Conservation (phyloP, 2,329 filamentous ascomycete genomes). For the Westerdykella aurantiaca region DNA sequence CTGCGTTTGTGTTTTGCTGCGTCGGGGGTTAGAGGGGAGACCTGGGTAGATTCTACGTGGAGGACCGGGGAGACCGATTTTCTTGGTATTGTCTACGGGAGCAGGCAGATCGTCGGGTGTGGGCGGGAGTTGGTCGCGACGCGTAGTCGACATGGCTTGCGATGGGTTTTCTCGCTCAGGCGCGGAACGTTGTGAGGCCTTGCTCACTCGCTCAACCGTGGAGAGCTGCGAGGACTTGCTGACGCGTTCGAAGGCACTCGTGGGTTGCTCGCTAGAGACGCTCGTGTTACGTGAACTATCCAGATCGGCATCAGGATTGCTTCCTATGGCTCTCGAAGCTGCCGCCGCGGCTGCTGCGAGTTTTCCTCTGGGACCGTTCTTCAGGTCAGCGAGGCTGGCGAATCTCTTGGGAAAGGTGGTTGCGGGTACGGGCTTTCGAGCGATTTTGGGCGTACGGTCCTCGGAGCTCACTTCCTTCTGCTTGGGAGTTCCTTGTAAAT, state of each 20-base stretch:
- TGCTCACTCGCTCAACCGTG: too few species aligned
- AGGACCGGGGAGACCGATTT: neutral
- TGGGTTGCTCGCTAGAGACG: too few species aligned
- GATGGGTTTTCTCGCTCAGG: too few species aligned
- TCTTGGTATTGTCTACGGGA: neutral
- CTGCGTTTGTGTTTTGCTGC: neutral
- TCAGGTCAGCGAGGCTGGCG: conserved; percentile 24
- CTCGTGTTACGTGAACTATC: too few species aligned
- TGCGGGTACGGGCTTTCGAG: conserved; percentile 20
- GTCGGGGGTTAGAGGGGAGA: neutral
- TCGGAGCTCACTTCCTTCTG: neutral
- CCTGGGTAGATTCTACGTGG: neutral
- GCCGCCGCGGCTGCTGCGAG: neutral
- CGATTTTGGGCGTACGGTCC: too few species aligned
- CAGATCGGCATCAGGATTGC: neutral
- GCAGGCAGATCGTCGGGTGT: too few species aligned
- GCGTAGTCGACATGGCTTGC: too few species aligned
- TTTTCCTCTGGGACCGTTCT: conserved; percentile 23
- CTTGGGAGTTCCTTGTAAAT: conserved; percentile 2
- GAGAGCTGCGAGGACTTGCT: too few species aligned
- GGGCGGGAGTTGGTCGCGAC: too few species aligned
- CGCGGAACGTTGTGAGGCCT: too few species aligned
- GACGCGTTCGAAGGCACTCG: too few species aligned
- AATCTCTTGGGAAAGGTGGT: conserved; percentile 15
- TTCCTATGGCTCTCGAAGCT: neutral